Conservation (phyloP, 2,329 filamentous ascomycete genomes). For the Hirsutella thompsonii region DNA sequence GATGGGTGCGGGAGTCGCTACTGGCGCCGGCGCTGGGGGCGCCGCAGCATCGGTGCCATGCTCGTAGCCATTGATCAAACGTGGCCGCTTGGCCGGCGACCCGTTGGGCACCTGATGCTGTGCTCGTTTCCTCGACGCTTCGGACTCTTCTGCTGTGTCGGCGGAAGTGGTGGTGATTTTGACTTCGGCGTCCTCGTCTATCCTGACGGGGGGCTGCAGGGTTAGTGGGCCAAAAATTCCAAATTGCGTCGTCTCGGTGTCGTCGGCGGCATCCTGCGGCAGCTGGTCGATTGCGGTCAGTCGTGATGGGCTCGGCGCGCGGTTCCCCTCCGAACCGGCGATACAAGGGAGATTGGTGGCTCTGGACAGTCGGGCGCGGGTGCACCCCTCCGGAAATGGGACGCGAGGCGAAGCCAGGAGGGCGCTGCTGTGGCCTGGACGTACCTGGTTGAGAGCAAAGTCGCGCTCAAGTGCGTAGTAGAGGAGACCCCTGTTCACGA, state of each 20-base stretch:
- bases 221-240: conserved; percentile 46
- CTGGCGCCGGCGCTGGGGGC: conserved; percentile 23
- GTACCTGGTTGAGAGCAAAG: conserved; percentile 36
- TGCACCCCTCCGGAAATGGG: neutral
- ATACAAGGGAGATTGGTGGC: neutral
- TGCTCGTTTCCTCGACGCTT: conserved; percentile 36
- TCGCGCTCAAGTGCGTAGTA: conserved; percentile 48
- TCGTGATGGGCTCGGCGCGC: neutral
- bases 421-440: conserved; percentile 5
- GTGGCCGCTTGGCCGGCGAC: conserved; percentile 44
- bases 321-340: neutral
- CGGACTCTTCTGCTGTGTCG: conserved; percentile 18
- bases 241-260: conserved; percentile 31
- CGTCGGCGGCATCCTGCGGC: conserved; percentile 32
- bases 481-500: conserved; percentile 50
- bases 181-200: neutral
- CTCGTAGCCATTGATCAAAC: conserved; percentile 50
- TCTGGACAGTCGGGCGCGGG: neutral
- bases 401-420: too few relatives aligned
- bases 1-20: conserved; percentile 20
- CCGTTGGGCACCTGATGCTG: conserved; percentile 34
- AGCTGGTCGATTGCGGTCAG: conserved; percentile 22
- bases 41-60: conserved; percentile 32
- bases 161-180: neutral
- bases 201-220: conserved; percentile 25